Conservation (phyloP, 768 basidiomycete genomes). For the Macrolepiota dolichaula region DNA sequence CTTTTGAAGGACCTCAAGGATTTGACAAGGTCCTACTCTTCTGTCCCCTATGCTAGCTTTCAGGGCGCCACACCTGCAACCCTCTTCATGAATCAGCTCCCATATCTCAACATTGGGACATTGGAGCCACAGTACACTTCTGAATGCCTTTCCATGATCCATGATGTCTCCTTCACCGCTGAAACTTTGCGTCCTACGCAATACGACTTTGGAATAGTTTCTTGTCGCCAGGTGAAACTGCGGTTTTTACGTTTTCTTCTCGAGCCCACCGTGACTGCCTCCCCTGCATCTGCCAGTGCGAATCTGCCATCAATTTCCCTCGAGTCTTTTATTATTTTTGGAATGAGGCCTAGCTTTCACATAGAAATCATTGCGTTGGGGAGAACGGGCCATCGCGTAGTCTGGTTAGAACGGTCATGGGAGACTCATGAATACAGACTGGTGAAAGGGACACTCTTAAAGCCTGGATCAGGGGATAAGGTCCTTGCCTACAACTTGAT, state of each 20-base stretch:
- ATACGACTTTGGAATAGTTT: background rate
- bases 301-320: background rate
- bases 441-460: slow-evolving; percentile 7
- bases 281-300: background rate
- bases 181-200: background rate
- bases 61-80: background rate
- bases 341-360: background rate
- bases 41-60: background rate
- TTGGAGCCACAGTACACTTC: background rate
- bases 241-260: background rate
- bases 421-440: slow-evolving; percentile 11
- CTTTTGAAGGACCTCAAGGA: background rate
- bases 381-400: slow-evolving; percentile 7
- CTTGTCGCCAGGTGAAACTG: background rate
- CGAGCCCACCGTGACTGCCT: background rate
- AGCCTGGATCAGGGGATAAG: background rate
- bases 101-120: background rate
- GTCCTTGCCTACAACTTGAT: background rate
- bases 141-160: background rate
- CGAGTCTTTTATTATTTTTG: background rate
- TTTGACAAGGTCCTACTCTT: background rate
- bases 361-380: slow-evolving; percentile 5
- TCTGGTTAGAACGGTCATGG: slow-evolving; percentile 12
- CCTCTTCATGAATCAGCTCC: background rate
- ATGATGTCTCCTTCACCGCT: background rate